Evolutionary conservation across 345 rosid species (phyloP).

Genomic region (Conringia planisiliqua): DNA sequence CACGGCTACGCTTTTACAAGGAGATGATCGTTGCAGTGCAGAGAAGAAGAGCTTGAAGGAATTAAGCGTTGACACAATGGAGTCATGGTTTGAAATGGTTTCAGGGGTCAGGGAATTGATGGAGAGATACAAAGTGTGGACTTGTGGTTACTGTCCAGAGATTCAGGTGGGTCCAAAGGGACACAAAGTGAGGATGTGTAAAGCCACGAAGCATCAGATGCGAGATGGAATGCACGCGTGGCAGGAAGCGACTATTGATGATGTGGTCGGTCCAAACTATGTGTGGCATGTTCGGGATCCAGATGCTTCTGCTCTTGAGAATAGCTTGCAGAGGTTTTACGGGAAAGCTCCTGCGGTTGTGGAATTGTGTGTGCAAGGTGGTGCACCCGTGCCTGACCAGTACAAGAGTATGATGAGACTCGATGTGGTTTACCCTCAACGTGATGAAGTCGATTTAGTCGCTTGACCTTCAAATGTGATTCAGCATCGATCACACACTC

Average conservation of each 20-base stretch:
- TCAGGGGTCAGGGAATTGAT: conserved; percentile 57
- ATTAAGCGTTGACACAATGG: conserved; percentile 49
- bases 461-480: conserved; percentile 35
- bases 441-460: conserved; percentile 79
- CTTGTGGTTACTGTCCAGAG: conserved; percentile 81
- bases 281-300: conserved; percentile 79
- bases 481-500: not conserved
- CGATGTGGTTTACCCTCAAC: conserved; percentile 72
- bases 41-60: conserved; percentile 35
- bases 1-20: not conserved
- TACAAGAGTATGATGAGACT: conserved; percentile 83
- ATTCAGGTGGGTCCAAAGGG: conserved; percentile 94
- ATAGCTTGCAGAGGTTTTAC: conserved; percentile 65
- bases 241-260: conserved; percentile 84
- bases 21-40: not conserved
- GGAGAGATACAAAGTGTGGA: conserved; percentile 68
- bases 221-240: conserved; percentile 82
- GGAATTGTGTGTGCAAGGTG: conserved; percentile 73
- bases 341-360: conserved; percentile 88
- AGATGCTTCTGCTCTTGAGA: conserved; percentile 48
- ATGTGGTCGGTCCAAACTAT: conserved; percentile 70
- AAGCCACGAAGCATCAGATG: conserved; percentile 74
- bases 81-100: conserved; percentile 67
- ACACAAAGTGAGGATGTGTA: conserved; percentile 84
- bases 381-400: conserved; percentile 66